A percentile compares a stretch with the other conserved stretches of the same genome.
Conservation (phyloP, 352 stramenopile species). For the Lagenidium giganteum region DNA sequence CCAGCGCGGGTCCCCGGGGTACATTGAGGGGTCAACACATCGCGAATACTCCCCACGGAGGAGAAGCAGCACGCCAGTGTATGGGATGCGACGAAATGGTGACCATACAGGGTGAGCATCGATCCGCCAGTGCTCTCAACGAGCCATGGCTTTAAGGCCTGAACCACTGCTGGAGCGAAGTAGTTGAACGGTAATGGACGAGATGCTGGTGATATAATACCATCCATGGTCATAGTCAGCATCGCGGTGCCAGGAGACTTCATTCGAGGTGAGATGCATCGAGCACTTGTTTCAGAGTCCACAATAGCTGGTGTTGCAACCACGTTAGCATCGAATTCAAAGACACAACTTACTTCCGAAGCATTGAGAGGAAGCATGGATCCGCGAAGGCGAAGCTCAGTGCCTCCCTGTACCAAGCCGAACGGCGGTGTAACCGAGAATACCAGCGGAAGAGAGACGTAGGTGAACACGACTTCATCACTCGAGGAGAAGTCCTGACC, state of each 20-base stretch:
- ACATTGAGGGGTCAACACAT: too few species aligned
- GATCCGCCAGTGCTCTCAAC: conserved; percentile 23
- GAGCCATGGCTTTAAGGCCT: conserved; percentile 38
- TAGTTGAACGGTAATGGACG: conserved; percentile 29
- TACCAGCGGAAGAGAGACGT: conserved; percentile 34
- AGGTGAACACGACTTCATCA: conserved; percentile 29
- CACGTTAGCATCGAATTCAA: not conserved
- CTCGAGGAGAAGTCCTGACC: conserved; percentile 47
- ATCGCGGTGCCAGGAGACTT: not conserved
- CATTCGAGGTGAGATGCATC: conserved; percentile 4
- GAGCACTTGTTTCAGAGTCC: not conserved
- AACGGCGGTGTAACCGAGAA: conserved; percentile 33
- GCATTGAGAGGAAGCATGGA: conserved; percentile 14
- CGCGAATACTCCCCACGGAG: too few species aligned
- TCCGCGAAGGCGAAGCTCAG: conserved; percentile 28
- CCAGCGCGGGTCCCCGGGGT: conserved; percentile 11
- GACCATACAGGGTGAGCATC: conserved; percentile 29
- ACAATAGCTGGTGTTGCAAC: not conserved
- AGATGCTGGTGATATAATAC: conserved; percentile 13
- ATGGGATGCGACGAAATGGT: conserved; percentile 33
- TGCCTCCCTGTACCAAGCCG: conserved; percentile 25
- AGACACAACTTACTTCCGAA: conserved; percentile 3
- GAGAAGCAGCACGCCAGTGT: conserved; percentile 56
- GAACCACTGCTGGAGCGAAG: conserved; percentile 20
- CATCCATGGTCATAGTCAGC: conserved; percentile 26